A percentile compares a stretch with the other conserved stretches of the same genome.
These are phyloP conservation scores for Vitis hybrid DNA, from an alignment of 177 flowering plant genomes.

Conservation along the genomic window DNA sequence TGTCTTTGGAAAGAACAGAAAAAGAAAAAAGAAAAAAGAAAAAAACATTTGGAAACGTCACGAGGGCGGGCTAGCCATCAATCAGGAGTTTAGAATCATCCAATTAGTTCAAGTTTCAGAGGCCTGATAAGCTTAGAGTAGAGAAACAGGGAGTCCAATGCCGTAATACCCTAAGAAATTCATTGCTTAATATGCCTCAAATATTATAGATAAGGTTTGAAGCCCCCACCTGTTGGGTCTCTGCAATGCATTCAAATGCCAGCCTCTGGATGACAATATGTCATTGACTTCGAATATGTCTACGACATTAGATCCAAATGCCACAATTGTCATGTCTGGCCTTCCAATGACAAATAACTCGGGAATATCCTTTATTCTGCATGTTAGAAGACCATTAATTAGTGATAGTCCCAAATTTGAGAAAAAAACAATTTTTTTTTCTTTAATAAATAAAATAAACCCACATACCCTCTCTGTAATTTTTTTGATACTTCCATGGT, in stretches of 20 bases:
- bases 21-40: neutral
- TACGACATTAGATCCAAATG: constrained; percentile 70
- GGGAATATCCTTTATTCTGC: constrained; percentile 73
- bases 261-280: constrained; percentile 79
- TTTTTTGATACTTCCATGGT: constrained; percentile 89
- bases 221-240: constrained; percentile 80
- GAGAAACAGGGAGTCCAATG: too few relatives aligned
- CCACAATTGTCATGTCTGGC: constrained; percentile 95
- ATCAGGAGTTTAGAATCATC: neutral
- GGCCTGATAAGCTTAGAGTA: neutral
- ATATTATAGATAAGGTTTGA: too few relatives aligned
- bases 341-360: constrained; percentile 79
- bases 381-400: constrained; percentile 7
- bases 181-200: neutral
- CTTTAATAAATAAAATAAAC: neutral
- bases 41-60: too few relatives aligned
- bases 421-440: neutral
- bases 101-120: neutral
- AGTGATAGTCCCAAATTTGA: too few relatives aligned
- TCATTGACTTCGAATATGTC: constrained; percentile 98
- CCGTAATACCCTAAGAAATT: too few relatives aligned
- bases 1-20: neutral
- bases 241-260: constrained; percentile 97
- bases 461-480: constrained; percentile 67
- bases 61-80: neutral